Evolutionary conservation across 768 basidiomycete species (phyloP).

Genomic region (Phlegmacium glaucopus): DNA sequence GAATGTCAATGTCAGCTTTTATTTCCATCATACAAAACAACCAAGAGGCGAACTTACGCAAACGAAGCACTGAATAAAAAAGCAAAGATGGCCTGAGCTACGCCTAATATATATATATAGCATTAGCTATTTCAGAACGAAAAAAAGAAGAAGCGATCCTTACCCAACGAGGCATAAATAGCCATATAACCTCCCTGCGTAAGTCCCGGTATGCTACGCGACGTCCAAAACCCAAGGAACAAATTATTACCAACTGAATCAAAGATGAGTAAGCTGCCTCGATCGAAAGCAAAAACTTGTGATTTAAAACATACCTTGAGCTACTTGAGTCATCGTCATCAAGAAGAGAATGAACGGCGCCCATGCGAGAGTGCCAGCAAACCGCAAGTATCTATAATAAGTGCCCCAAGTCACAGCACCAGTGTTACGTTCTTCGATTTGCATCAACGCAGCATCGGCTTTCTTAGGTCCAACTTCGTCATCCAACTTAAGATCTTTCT

Average conservation of each 20-base stretch:
- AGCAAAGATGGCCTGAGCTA: conserved; percentile 48
- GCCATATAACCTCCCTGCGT: conserved; percentile 68
- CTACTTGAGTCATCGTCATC: conserved; percentile 44
- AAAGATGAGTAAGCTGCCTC: conserved; percentile 31
- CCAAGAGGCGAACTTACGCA: conserved; percentile 33
- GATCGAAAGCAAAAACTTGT: conserved; percentile 17
- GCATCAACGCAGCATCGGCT: conserved; percentile 37
- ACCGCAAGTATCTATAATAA: conserved; percentile 46
- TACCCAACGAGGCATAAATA: conserved; percentile 46
- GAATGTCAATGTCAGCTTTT: neutral
- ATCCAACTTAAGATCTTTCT: conserved; percentile 2
- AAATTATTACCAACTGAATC: conserved; percentile 59
- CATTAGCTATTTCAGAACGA: neutral
- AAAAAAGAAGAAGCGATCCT: conserved; percentile 27
- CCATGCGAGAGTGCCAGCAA: conserved; percentile 47
- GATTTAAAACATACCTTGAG: conserved; percentile 40
- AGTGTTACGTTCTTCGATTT: conserved; percentile 54
- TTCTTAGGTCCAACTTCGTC: conserved; percentile 22
- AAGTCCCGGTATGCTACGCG: conserved; percentile 49
- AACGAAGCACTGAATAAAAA: conserved; percentile 49
- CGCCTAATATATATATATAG: conserved; percentile 27
- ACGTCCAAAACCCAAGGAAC: conserved; percentile 75
- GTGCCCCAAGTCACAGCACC: conserved; percentile 50
- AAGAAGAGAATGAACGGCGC: conserved; percentile 42
- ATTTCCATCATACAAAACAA: neutral